Evolutionary conservation across 306 rosid genomes (phyloP).

Genomic region (Pyrus pyrifolia): DNA sequence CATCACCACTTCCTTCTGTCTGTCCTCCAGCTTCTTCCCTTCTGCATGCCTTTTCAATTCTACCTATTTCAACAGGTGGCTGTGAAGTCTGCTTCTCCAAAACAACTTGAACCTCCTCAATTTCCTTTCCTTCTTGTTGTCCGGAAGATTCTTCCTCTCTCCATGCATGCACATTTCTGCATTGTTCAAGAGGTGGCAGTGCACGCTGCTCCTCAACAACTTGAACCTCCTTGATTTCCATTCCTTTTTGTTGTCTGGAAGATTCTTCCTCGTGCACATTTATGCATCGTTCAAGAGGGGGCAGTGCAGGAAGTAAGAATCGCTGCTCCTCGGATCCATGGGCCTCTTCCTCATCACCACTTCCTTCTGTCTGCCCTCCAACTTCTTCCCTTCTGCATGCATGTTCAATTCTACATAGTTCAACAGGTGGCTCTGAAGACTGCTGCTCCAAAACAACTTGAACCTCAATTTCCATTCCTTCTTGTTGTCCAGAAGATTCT

Average conservation of each 20-base stretch:
- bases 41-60: not conserved
- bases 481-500: not conserved
- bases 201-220: not conserved
- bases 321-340: not conserved
- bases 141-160: not conserved
- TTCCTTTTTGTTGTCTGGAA: not conserved
- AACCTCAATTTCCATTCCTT: not conserved
- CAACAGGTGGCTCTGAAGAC: not conserved
- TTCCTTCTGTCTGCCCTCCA: not conserved
- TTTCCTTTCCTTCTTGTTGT: not conserved
- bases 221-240: not conserved
- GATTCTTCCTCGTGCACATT: not conserved
- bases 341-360: not conserved
- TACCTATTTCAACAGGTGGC: not conserved
- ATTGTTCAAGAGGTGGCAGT: not conserved
- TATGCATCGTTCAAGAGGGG: not conserved
- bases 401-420: not conserved
- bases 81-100: not conserved
- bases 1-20: not conserved
- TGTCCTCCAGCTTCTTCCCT: not conserved
- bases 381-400: not conserved
- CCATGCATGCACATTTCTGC: not conserved
- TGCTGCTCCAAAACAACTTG: not conserved
- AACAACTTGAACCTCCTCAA: not conserved
- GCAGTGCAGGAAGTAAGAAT: not conserved